Percentiles rank a stretch among this genome's conserved stretches.
phyloP scores from a whole-genome alignment of 306 rosid species.

The Prunus kanzakura region DNA sequence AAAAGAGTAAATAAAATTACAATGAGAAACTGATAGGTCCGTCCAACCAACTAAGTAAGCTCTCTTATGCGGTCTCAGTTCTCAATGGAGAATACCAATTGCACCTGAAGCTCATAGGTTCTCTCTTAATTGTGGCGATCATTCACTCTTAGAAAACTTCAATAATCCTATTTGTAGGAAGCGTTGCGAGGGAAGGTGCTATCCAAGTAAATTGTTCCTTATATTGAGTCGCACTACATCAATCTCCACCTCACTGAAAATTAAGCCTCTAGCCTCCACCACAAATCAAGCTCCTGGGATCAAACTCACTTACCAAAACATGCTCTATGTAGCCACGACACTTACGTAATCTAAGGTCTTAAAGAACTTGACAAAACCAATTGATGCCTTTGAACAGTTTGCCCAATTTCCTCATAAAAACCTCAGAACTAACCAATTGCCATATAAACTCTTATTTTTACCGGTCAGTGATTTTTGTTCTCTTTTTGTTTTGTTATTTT shows the following conservation, averaged over 20 bases:
- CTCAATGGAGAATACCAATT: neutral
- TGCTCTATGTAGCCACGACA: no score
- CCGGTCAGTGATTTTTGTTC: neutral
- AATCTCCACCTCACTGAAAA: no score
- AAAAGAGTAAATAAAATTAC: neutral
- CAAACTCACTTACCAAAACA: no score
- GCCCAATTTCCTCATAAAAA: no score
- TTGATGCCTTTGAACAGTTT: no score
- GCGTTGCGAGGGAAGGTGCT: neutral
- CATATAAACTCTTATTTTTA: neutral
- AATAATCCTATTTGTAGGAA: neutral
- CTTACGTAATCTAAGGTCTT: no score
- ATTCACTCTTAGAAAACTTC: neutral
- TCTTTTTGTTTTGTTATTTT: neutral
- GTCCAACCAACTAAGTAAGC: no score
- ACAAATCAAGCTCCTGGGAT: no score
- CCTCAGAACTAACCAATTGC: neutral
- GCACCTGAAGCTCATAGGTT: neutral
- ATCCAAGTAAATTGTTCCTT: slow-evolving; percentile 1
- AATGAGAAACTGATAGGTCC: neutral
- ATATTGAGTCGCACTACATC: neutral
- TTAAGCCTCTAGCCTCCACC: no score
- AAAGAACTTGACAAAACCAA: no score
- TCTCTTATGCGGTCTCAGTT: neutral
- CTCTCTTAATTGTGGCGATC: neutral